These are phyloP conservation scores for Aspergillus biplanus DNA, from an alignment of 495 filamentous ascomycete genomes.

Conservation along the genomic window DNA sequence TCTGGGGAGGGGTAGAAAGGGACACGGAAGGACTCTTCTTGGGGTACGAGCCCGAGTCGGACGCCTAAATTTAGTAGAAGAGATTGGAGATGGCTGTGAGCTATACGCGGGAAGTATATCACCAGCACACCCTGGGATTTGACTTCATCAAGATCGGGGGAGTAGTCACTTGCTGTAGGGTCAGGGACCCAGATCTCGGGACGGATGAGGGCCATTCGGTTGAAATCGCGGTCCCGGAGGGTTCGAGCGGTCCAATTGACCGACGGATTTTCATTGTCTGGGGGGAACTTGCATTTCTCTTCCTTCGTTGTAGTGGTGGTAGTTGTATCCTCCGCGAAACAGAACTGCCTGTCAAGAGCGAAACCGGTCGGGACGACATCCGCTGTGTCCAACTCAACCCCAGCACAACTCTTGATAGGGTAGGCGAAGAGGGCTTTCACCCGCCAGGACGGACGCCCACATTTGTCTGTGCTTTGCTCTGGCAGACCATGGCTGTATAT, in stretches of 20 bases:
- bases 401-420: constrained; percentile 85
- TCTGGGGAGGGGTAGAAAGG: constrained; percentile 64
- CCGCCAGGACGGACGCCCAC: constrained; percentile 45
- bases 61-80: constrained; percentile 24
- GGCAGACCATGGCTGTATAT: constrained; percentile 37
- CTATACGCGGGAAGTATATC: constrained; percentile 39
- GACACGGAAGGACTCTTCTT: constrained; percentile 53
- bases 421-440: constrained; percentile 86
- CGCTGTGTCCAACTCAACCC: constrained; percentile 70
- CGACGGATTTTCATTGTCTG: constrained; percentile 22
- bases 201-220: constrained; percentile 70
- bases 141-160: constrained; percentile 42
- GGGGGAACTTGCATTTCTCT: no score
- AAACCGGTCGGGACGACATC: constrained; percentile 74
- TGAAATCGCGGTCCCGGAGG: constrained; percentile 66
- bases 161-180: constrained; percentile 48
- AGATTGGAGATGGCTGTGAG: constrained; percentile 17
- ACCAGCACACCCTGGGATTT: constrained; percentile 43
- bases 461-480: constrained; percentile 16
- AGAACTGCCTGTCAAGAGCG: constrained; percentile 83
- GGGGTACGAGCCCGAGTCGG: constrained; percentile 26
- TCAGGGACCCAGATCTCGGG: constrained; percentile 84
- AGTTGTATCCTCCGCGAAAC: constrained; percentile 69
- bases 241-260: constrained; percentile 76
- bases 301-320: constrained; percentile 39